Evolutionary conservation across 2,329 filamentous ascomycete genomes (phyloP), one percentile per base, ranked within the genome.

Genomic region (Fusarium proliferatum): DNA sequence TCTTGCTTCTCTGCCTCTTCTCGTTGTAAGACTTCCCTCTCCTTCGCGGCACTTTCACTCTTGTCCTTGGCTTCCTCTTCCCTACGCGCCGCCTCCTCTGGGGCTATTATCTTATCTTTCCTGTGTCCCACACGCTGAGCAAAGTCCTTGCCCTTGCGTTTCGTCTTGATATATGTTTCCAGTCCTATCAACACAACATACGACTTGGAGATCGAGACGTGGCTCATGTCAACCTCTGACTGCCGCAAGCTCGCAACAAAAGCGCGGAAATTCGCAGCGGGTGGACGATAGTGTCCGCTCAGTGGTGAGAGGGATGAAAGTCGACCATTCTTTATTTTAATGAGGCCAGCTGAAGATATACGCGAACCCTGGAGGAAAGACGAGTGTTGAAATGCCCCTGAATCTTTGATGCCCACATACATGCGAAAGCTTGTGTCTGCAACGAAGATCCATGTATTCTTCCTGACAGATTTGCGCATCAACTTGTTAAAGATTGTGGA

Each of bases 381-480:
- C 17, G 92, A 95, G 82, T 97, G 95, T 78, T 97, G 95, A 78
- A 98, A 98, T 9, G 93, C 91, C 16, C 95, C 95, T 8, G 91
- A 92, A 80, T 93, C 90, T 79, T 98, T 97, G 84, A 97, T 96
- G 53, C 95, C 95, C 39, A 97, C 90, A 80, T 97, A 97, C 0
- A 97, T 86, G 2, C 93, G 90, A 80, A 95, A 96, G 2, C 89
- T 92, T 2, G 94, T 96, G 82, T 97, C 95, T 30, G 93, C 92
- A 12, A 95, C 95, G 77, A 97, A 98, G 73, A 97, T 97, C 95
- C 95, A 97, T 9, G 93, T 96, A 78, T 96, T 95, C 71, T 94
- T 94, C 81, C 91, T 93, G 43, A 95, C 93, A 0, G 93, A 91
- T 72, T 94, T 92, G 68, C 93, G 90, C 21, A 96, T 86, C 10